Percentiles rank a stretch among this genome's conserved stretches.
Evolutionary conservation across 176 grass and related monocot genomes (phyloP).

Genomic region (Alopecurus myosuroides): DNA sequence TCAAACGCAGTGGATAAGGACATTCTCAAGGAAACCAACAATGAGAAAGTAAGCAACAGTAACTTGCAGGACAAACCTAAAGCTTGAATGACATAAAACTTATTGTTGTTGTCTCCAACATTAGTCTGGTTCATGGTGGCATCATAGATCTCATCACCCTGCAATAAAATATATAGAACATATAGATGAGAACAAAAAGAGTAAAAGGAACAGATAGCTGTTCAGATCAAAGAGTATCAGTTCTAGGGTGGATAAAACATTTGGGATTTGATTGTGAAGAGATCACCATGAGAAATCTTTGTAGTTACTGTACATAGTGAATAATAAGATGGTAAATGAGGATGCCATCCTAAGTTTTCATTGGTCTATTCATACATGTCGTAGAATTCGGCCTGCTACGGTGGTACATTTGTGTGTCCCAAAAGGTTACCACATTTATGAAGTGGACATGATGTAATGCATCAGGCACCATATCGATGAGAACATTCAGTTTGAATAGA

Average conservation of each 20-base stretch:
- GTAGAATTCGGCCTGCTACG: not conserved
- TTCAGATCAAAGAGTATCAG: not conserved
- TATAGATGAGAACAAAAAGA: slow-evolving; percentile 9
- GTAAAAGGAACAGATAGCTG: not conserved
- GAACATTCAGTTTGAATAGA: not conserved
- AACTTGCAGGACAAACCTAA: slow-evolving; percentile 64
- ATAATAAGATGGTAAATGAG: not conserved
- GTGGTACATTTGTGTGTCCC: not conserved
- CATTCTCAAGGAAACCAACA: not conserved
- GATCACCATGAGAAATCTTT: not conserved
- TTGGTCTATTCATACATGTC: not conserved
- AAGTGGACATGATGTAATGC: not conserved
- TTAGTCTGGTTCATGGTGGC: slow-evolving; percentile 94
- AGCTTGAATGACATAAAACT: slow-evolving; percentile 88
- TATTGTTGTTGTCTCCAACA: slow-evolving; percentile 87
- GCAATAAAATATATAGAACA: slow-evolving; percentile 29
- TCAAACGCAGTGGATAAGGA: not conserved
- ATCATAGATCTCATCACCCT: slow-evolving; percentile 90
- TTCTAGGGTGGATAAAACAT: not conserved
- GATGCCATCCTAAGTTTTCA: not conserved
- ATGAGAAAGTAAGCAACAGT: not conserved
- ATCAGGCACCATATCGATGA: not conserved
- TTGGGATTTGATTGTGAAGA: not conserved
- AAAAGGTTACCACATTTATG: not conserved
- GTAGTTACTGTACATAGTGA: not conserved